Percentiles rank a stretch among this genome's conserved stretches.
Conservation (phyloP, 768 basidiomycete genomes). For the Boletellus sp. region DNA sequence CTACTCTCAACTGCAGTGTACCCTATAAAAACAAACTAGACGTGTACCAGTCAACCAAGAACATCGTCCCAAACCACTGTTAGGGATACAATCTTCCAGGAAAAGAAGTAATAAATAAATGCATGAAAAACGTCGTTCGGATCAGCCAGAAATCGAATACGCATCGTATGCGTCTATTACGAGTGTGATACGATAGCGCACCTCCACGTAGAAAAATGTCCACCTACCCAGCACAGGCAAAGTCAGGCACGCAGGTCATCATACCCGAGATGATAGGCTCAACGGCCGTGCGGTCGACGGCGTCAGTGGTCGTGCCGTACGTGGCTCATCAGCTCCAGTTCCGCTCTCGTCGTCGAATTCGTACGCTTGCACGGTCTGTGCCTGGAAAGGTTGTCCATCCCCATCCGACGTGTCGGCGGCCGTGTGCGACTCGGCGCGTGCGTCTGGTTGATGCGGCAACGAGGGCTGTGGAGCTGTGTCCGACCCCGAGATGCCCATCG, state of each 20-base stretch:
- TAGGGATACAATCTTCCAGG: neutral
- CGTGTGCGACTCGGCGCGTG: constrained; percentile 9
- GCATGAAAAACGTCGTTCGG: neutral
- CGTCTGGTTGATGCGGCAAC: neutral
- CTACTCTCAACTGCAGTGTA: no score
- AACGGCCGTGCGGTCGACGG: constrained; percentile 19
- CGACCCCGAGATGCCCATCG: neutral
- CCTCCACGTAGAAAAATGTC: no score
- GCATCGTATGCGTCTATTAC: neutral
- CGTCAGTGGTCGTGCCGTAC: constrained; percentile 15
- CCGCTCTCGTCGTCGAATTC: no score
- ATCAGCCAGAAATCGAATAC: neutral
- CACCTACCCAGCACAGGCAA: no score
- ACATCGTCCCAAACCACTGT: neutral
- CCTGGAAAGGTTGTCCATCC: neutral
- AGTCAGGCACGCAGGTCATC: no score
- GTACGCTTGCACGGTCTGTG: constrained; percentile 1
- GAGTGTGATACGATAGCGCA: no score
- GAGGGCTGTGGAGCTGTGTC: neutral
- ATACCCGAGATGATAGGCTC: neutral
- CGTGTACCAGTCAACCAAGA: neutral
- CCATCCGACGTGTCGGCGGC: constrained; percentile 4
- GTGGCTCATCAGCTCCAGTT: neutral
- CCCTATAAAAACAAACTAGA: neutral
- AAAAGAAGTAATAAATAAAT: neutral